Base-by-base conservation (phyloP, 331 rosid species). In the Pyrus hybrid region DNA sequence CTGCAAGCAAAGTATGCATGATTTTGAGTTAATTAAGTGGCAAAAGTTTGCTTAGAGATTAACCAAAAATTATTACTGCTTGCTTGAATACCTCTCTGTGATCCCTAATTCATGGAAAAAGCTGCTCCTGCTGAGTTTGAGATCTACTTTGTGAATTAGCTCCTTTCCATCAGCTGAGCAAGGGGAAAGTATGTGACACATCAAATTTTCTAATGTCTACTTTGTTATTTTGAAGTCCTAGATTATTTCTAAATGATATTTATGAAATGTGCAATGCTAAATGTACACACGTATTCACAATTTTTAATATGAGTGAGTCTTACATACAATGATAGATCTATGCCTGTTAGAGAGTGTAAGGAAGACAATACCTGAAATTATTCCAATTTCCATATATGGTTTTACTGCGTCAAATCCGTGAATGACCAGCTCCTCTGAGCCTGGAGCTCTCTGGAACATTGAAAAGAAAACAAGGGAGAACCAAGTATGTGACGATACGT, bases 101-200 rank as follows among this genome's bases (percentile, higher is more conserved):
- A n/a, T n/a, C n/a, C n/a, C n/a, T n/a, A n/a, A n/a, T n/a, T n/a
- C n/a, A n/a, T n/a, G n/a, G n/a, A n/a, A n/a, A n/a, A n/a, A 71
- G 74, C 75, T 71, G 73, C 88, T 74, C 73, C 93, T 86, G 8
- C 75, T 68, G 47, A 89, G 74, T 77, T 89, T 80, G 65, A 89
- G 73, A 66, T 93, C 96, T 21, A 79, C 90, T 74, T 78, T 87
- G 47, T 87, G 87, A 68, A 87, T 54, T 71, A 93, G 47, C 76
- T 74, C 77, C 21, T 76, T 85, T 29, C 95, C 97, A 75, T 93
- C 93, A 63, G 90, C 97, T 90, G 84, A 22, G 76, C 76, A 37
- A 20, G 54, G 13, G 20, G 18, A 25, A 71, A 23, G 8, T 11
- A 75, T 32, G 53, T 8, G 22, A 71, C 2, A 21, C 20, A 61